Conservation (phyloP, 768 basidiomycete genomes). For the Tylopilus rubrobrunneus region DNA sequence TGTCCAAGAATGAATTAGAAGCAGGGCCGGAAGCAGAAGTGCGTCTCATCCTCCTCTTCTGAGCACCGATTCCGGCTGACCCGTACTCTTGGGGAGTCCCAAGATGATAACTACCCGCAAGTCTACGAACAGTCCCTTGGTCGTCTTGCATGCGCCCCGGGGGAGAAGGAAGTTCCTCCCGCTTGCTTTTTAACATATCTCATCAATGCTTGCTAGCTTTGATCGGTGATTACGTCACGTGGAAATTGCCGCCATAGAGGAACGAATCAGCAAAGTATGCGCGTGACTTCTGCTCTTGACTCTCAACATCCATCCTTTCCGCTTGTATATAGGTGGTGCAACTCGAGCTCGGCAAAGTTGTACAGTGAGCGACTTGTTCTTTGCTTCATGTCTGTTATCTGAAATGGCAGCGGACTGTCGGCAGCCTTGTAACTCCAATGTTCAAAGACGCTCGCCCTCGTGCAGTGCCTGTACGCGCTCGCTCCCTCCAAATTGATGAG, state of each 20-base stretch:
- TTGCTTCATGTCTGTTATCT: not conserved
- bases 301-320: not conserved
- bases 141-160: slow-evolving; percentile 74
- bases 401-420: not conserved
- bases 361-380: slow-evolving; percentile 51
- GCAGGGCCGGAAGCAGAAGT: slow-evolving; percentile 77
- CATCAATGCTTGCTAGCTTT: slow-evolving; percentile 59
- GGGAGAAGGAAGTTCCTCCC: slow-evolving; percentile 76
- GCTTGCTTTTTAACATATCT: slow-evolving; percentile 76
- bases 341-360: slow-evolving; percentile 76
- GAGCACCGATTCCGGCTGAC: not conserved
- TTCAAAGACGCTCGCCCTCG: slow-evolving; percentile 77
- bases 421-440: slow-evolving; percentile 70
- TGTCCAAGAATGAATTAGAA: slow-evolving; percentile 56
- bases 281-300: not conserved
- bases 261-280: slow-evolving; percentile 70
- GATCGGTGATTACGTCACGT: slow-evolving; percentile 88
- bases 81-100: slow-evolving; percentile 35
- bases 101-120: slow-evolving; percentile 62
- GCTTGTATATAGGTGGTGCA: slow-evolving; percentile 56
- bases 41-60: slow-evolving; percentile 31
- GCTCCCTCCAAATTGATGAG: not conserved
- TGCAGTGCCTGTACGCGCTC: slow-evolving; percentile 69
- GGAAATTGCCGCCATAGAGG: slow-evolving; percentile 82
- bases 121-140: slow-evolving; percentile 83